Percentiles rank a stretch among this genome's conserved stretches.
These are phyloP conservation scores for Colletotrichum lupini DNA, from an alignment of 2,329 filamentous ascomycete genomes.

Conservation along the genomic window DNA sequence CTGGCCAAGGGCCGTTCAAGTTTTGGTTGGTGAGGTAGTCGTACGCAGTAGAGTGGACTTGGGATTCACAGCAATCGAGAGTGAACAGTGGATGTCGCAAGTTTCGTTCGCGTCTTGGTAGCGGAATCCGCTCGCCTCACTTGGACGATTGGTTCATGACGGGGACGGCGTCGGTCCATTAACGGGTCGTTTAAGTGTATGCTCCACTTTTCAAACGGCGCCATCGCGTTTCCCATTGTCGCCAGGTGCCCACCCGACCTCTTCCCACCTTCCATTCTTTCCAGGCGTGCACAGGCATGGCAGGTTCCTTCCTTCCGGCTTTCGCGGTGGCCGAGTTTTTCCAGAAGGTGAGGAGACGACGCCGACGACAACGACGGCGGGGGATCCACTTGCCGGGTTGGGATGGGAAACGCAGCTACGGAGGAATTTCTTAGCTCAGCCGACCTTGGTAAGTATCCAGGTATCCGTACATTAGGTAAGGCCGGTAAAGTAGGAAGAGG, in stretches of 20 bases:
- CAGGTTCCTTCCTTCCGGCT: conserved; percentile 21
- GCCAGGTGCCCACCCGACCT: neutral
- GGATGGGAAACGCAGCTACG: conserved; percentile 10
- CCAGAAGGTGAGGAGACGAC: conserved; percentile 29
- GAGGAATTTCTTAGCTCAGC: neutral
- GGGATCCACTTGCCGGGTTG: conserved; percentile 12
- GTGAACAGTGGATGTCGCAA: conserved; percentile 10
- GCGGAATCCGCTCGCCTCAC: conserved; percentile 33
- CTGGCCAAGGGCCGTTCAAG: conserved; percentile 8
- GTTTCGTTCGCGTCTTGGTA: conserved; percentile 2
- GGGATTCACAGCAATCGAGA: neutral
- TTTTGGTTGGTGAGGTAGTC: neutral
- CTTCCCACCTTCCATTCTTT: conserved; percentile 7
- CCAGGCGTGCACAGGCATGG: neutral
- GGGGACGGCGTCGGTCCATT: conserved; percentile 30
- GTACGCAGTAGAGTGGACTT: neutral
- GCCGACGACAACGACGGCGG: neutral
- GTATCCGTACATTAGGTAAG: neutral
- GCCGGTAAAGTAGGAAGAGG: neutral
- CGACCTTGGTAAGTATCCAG: neutral
- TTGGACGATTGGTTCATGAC: conserved; percentile 33
- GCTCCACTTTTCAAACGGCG: conserved; percentile 31
- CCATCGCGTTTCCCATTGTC: conserved; percentile 4
- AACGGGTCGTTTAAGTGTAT: conserved; percentile 20
- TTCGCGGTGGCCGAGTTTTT: conserved; percentile 31